Evolutionary conservation across 73 alveolate genomes (phyloP).

Genomic region (Blepharisma japonicum): DNA sequence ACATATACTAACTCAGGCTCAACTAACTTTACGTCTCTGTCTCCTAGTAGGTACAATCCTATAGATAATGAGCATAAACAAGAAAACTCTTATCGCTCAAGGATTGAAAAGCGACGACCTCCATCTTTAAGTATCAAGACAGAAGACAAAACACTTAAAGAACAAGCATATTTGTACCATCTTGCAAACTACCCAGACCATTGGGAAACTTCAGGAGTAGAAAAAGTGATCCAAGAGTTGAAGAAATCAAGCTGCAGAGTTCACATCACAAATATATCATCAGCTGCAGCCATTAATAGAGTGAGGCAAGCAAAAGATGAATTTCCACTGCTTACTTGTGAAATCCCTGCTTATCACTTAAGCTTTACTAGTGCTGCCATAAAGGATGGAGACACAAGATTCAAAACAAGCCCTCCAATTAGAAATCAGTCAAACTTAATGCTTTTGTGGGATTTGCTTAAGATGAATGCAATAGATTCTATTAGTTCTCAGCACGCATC

Average conservation of each 20-base stretch:
- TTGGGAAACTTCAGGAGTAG: slow-evolving; percentile 17
- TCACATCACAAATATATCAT: slow-evolving; percentile 16
- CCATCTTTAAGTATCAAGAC: too few relatives aligned
- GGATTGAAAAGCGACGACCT: too few relatives aligned
- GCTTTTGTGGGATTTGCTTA: slow-evolving; percentile 8
- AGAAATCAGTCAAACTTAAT: slow-evolving; percentile 14
- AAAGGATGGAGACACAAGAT: slow-evolving; percentile 16
- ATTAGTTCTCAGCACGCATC: slow-evolving; percentile 12
- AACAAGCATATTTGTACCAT: background rate
- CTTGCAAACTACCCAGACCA: slow-evolving; percentile 17
- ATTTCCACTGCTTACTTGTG: background rate
- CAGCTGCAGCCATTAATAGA: slow-evolving; percentile 21
- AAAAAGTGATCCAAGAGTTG: background rate
- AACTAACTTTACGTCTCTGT: background rate
- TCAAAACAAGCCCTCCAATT: slow-evolving; percentile 31
- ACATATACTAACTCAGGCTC: background rate
- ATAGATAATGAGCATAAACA: too few relatives aligned
- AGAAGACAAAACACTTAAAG: too few relatives aligned
- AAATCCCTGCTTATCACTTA: slow-evolving; percentile 13
- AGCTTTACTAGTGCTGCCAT: background rate
- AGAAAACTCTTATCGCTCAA: too few relatives aligned
- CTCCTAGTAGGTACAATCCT: too few relatives aligned
- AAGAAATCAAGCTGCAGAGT: background rate
- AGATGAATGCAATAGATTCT: slow-evolving; percentile 24
- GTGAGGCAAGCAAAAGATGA: background rate